Base-by-base conservation (phyloP, 1,139 yeast species). In the Saccharomyces hybrid region DNA sequence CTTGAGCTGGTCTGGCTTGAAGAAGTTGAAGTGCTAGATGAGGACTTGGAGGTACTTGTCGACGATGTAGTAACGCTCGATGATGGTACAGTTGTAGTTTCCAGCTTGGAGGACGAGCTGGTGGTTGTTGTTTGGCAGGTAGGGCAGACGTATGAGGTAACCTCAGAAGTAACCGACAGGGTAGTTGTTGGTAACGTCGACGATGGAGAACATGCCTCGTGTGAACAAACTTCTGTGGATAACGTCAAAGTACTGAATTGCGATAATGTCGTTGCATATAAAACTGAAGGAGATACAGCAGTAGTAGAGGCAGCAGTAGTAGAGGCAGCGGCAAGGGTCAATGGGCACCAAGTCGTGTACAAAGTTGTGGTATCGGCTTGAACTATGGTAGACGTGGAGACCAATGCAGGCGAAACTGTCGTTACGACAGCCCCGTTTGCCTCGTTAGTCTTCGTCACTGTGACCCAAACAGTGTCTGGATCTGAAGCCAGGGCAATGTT, bases 201-300 rank as follows among this genome's bases (percentile, higher is more conserved):
- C 67, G 93, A 91, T 54, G 95, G 89, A 52, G 78, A 90, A 65
- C 87, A 90, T 62, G 95, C 86, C 68, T 86, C 96, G 11, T 80
- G 91, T 65, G 96, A 88, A 69, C 98, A 91, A 74, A 81, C 90
- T 28, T 87, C 96, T 2, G 98, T 91, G 47, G 98, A 91, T 56
- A 38, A 11, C n/a, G 44, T 38, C 25, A 38, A 38, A 3, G 44
- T 38, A 38, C 44, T 38, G 13, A 38, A 38, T 2, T 8, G 9
- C 7, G 44, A 38, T 38, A 38, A 38, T 6, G 44, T 38, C 3
- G 44, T 11, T 4, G 44, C 44, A 20, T 38, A 38, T 2, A 13
- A 38, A 8, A 38, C 13, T 16, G 44, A 38, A 38, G 44, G 26
- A 11, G 44, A 16, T 16, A 3, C 25, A 3, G 25, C 25, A 8